These are phyloP conservation scores for Myxozyma monticola DNA, from an alignment of 805 yeast genomes.

Conservation along the genomic window DNA sequence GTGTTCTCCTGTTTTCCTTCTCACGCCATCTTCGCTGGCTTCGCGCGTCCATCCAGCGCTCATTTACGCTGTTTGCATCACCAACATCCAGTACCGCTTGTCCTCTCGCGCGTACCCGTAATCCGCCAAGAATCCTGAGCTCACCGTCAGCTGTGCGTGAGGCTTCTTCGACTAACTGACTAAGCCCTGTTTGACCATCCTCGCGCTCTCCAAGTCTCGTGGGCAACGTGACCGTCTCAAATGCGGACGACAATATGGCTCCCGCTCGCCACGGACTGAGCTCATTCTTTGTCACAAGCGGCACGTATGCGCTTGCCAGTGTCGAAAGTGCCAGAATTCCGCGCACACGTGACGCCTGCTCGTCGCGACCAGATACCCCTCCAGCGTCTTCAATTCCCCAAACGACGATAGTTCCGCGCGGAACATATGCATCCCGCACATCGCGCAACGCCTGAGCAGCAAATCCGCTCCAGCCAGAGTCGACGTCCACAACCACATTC, in stretches of 20 bases:
- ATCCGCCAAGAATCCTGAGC: slow-evolving; percentile 2
- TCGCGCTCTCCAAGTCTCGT: slow-evolving; percentile 10
- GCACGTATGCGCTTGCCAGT: slow-evolving; percentile 28
- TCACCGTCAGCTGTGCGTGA: slow-evolving; percentile 13
- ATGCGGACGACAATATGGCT: slow-evolving; percentile 22
- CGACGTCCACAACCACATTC: slow-evolving; percentile 67
- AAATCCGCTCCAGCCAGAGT: slow-evolving; percentile 84
- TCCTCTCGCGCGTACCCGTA: background rate
- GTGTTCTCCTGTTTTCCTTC: background rate
- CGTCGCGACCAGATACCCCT: background rate
- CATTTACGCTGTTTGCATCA: slow-evolving; percentile 5
- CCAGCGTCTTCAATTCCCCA: slow-evolving; percentile 47
- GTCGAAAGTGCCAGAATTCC: slow-evolving; percentile 15
- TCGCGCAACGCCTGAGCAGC: slow-evolving; percentile 52
- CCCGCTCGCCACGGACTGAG: slow-evolving; percentile 27
- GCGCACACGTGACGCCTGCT: slow-evolving; percentile 15
- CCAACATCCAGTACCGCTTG: background rate
- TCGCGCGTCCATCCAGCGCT: slow-evolving; percentile 11
- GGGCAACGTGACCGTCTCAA: slow-evolving; percentile 31
- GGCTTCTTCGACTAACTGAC: slow-evolving; percentile 9
- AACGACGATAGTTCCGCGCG: slow-evolving; percentile 47
- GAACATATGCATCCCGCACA: slow-evolving; percentile 68
- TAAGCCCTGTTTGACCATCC: slow-evolving; percentile 6
- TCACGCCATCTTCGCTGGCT: background rate
- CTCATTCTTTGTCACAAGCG: slow-evolving; percentile 4